Percentiles rank a stretch among this genome's conserved stretches.
Conservation (phyloP, 306 rosid species). For the Cucurbita pepo region DNA sequence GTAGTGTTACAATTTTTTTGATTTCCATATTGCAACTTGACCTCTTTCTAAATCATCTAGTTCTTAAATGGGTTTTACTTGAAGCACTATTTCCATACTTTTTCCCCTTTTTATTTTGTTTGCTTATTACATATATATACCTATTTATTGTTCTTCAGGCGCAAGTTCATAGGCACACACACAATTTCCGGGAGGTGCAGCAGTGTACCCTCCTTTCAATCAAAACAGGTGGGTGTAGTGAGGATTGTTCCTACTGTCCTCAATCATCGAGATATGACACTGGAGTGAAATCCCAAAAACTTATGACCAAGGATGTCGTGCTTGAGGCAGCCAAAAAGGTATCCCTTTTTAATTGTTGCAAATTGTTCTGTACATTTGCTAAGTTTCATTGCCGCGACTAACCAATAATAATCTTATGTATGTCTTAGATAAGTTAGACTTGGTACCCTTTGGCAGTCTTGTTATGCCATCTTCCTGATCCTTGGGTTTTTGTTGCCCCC, state of each 20-base stretch:
- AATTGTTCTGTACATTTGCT: conserved; percentile 1
- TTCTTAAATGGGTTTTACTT: background rate
- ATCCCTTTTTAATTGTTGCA: background rate
- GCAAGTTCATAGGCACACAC: conserved; percentile 86
- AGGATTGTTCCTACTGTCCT: conserved; percentile 94
- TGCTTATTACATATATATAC: background rate
- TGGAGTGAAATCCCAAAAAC: conserved; percentile 65
- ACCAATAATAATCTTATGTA: background rate
- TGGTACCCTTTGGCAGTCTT: background rate
- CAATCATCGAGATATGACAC: conserved; percentile 85
- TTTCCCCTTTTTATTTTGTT: background rate
- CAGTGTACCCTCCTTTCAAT: conserved; percentile 91
- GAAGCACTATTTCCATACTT: background rate
- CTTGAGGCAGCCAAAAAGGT: conserved; percentile 69
- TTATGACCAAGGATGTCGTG: conserved; percentile 70
- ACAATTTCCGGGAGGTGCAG: conserved; percentile 92
- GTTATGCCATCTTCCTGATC: no score
- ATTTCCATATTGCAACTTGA: background rate
- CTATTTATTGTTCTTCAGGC: conserved; percentile 32
- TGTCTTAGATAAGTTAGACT: background rate
- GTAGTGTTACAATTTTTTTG: background rate
- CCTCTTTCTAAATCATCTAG: background rate
- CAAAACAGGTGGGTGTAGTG: conserved; percentile 98
- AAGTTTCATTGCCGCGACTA: background rate
- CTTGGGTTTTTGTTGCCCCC: no score